phyloP scores from a whole-genome alignment of 1,284 basidiomycete genomes.

The Athelia sp. region DNA sequence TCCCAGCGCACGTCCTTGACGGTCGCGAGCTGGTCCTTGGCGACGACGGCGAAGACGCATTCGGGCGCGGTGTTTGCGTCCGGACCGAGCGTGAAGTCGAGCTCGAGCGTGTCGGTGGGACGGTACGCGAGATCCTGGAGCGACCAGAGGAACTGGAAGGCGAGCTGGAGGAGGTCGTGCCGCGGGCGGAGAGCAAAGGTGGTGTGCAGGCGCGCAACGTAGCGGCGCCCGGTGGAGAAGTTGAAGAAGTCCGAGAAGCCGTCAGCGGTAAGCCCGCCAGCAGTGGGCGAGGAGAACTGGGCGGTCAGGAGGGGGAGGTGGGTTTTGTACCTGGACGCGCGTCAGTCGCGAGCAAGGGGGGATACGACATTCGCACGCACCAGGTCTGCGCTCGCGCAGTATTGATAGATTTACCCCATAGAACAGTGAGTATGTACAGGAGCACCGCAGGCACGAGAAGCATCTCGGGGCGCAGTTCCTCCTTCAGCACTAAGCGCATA shows the following conservation, averaged over 20 bases:
- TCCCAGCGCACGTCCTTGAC: slow-evolving; percentile 80
- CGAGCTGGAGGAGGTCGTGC: slow-evolving; percentile 72
- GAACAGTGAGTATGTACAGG: slow-evolving; percentile 48
- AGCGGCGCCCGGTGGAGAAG: slow-evolving; percentile 83
- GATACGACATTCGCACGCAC: slow-evolving; percentile 25
- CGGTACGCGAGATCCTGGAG: slow-evolving; percentile 74
- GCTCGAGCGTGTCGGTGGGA: slow-evolving; percentile 61
- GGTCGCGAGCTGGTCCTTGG: slow-evolving; percentile 69
- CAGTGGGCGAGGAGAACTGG: slow-evolving; percentile 66
- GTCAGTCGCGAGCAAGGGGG: slow-evolving; percentile 2
- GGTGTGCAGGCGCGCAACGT: slow-evolving; percentile 72
- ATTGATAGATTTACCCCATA: slow-evolving; percentile 54
- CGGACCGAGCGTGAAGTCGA: slow-evolving; percentile 69
- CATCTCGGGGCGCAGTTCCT: slow-evolving; percentile 38
- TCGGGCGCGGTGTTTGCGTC: slow-evolving; percentile 46
- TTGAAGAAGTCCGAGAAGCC: slow-evolving; percentile 76
- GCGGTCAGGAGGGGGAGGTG: slow-evolving; percentile 50
- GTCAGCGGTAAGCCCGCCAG: slow-evolving; percentile 52
- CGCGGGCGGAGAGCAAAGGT: slow-evolving; percentile 74
- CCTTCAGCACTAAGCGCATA: slow-evolving; percentile 54
- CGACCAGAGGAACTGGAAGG: slow-evolving; percentile 55
- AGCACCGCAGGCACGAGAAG: slow-evolving; percentile 47
- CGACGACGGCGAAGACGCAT: slow-evolving; percentile 82
- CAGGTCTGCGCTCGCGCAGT: slow-evolving; percentile 51
- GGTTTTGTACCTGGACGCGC: slow-evolving; percentile 44